Conservation (phyloP, 306 rosid species). For the Inga leiocalycina region DNA sequence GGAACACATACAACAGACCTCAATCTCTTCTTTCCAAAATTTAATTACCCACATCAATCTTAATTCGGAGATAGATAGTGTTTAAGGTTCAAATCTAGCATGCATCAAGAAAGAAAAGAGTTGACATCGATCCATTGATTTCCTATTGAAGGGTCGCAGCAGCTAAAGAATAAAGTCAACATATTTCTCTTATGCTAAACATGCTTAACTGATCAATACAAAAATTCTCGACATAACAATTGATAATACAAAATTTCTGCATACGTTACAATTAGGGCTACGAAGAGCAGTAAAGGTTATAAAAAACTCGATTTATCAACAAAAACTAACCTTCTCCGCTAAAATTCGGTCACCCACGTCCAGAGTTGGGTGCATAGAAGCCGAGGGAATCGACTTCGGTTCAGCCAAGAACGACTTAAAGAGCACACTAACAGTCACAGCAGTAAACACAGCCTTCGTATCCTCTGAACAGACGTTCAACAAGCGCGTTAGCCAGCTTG, state of each 20-base stretch:
- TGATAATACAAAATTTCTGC: not conserved
- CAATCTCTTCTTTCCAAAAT: not conserved
- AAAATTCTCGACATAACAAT: not conserved
- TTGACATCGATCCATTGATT: not conserved
- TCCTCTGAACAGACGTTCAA: conserved; percentile 72
- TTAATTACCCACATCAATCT: not conserved
- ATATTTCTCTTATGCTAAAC: not conserved
- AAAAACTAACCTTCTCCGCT: conserved; percentile 78
- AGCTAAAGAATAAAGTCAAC: not conserved
- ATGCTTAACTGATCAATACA: not conserved
- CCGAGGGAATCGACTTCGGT: conserved; percentile 89
- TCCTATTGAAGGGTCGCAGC: not conserved
- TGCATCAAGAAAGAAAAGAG: not conserved
- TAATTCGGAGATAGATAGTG: not conserved
- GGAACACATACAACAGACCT: not conserved
- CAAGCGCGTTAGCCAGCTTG: conserved; percentile 69
- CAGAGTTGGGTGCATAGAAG: conserved; percentile 92
- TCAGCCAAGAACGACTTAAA: conserved; percentile 85
- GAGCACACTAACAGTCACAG: conserved; percentile 75
- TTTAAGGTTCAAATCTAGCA: not conserved
- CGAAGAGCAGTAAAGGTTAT: not conserved
- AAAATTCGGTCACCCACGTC: conserved; percentile 89
- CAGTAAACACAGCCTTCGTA: conserved; percentile 80
- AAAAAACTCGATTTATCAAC: not conserved
- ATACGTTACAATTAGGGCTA: not conserved